Percentiles rank a stretch among this genome's conserved stretches.
phyloP scores from a whole-genome alignment of 2,329 filamentous ascomycete species.

The Exophiala lecanii-corni region DNA sequence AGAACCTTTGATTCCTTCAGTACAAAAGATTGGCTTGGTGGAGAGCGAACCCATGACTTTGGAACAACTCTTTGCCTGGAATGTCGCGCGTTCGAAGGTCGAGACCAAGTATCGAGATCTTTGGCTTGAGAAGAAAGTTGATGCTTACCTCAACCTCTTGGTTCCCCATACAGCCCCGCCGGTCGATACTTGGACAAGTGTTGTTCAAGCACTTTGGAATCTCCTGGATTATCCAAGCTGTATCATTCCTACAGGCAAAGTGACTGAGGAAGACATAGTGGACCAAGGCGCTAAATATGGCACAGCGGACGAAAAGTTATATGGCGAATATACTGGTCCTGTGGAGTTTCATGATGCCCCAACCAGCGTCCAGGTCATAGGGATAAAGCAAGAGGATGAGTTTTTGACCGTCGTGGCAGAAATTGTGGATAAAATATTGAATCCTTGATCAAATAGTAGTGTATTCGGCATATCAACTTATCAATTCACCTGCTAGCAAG shows the following conservation, averaged over 20 bases:
- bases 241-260: slow-evolving; percentile 48
- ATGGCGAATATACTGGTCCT: slow-evolving; percentile 26
- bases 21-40: slow-evolving; percentile 7
- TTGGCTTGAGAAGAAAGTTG: slow-evolving; percentile 41
- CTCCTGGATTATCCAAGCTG: slow-evolving; percentile 60
- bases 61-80: slow-evolving; percentile 11
- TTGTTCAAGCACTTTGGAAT: slow-evolving; percentile 56
- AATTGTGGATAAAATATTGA: slow-evolving; percentile 6
- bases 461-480: neutral
- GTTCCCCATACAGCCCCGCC: slow-evolving; percentile 59
- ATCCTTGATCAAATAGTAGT: neutral
- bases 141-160: slow-evolving; percentile 58
- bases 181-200: slow-evolving; percentile 57
- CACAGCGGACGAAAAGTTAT: slow-evolving; percentile 7
- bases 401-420: slow-evolving; percentile 30
- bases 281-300: slow-evolving; percentile 12
- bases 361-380: slow-evolving; percentile 51
- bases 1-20: slow-evolving; percentile 9
- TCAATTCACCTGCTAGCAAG: slow-evolving; percentile 3
- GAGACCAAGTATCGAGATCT: slow-evolving; percentile 11
- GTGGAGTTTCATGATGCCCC: slow-evolving; percentile 47
- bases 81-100: slow-evolving; percentile 6
- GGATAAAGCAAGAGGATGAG: slow-evolving; percentile 50
- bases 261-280: slow-evolving; percentile 46
- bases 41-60: slow-evolving; percentile 4